phyloP scores from a whole-genome alignment of 371 early-diverging fungal genomes.

The Globomyces sp. region DNA sequence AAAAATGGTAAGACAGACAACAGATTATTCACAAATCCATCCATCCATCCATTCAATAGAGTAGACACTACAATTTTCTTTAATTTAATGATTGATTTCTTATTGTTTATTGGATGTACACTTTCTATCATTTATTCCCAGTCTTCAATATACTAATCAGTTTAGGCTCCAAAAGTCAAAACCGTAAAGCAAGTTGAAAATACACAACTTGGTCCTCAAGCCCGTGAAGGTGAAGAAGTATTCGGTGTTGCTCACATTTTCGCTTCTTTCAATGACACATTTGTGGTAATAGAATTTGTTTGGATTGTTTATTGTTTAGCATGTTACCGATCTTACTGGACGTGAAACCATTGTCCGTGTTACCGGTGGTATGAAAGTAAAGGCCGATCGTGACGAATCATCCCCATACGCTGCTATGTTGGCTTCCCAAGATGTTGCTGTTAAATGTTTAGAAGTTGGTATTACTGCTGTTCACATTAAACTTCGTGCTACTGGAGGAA shows the following conservation, averaged over 20 bases:
- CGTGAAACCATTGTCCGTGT: slow-evolving; percentile 99
- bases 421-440: slow-evolving; percentile 99
- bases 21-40: no score
- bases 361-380: slow-evolving; percentile 99
- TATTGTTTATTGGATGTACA: no score
- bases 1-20: no score
- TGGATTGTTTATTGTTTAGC: slow-evolving; percentile 35
- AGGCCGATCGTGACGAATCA: slow-evolving; percentile 99
- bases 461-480: slow-evolving; percentile 99
- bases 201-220: slow-evolving; percentile 95
- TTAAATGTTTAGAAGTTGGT: slow-evolving; percentile 98
- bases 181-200: slow-evolving; percentile 51
- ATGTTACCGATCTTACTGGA: slow-evolving; percentile 99
- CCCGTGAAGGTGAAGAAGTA: slow-evolving; percentile 97
- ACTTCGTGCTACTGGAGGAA: slow-evolving; percentile 99
- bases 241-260: slow-evolving; percentile 99
- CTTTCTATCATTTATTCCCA: no score
- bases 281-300: slow-evolving; percentile 49
- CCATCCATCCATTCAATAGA: no score
- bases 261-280: slow-evolving; percentile 99
- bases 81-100: no score
- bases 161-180: slow-evolving; percentile 28
- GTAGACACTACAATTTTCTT: no score
- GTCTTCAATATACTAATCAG: no score
- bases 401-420: slow-evolving; percentile 99